Evolutionary conservation across 2,329 filamentous ascomycete genomes (phyloP), one percentile per base, ranked within the genome.

Genomic region (Rachicladosporium sp.): DNA sequence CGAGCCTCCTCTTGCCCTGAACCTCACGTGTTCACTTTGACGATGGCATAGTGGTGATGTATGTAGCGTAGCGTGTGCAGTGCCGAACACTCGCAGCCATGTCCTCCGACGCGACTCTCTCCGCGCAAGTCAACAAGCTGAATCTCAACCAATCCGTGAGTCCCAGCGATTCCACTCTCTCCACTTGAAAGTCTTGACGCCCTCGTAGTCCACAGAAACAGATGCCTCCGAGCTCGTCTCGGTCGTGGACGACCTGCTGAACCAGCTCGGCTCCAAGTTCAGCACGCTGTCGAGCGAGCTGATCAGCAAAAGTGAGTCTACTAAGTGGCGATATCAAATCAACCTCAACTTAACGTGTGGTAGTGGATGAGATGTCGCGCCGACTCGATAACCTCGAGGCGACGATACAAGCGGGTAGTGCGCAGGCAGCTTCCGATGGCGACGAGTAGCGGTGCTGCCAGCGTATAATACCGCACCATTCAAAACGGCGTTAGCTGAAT

Each of bases 301-400:
- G 43, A 85, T 93, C 52, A 75, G 81, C 30, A 94, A 93, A 65
- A 84, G 87, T 93, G 62, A 58, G 79, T 66, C 8, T 27, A 21
- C 11, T 15, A 8, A 9, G 7, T 7, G 10, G 7, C 11, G 8
- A 10, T 34, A 12, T 11, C 12, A 12, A 27, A 21, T 30, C 21
- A 23, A 35, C 8, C 5, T n/a, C 32, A 34, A 34, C 4, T 4
- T 13, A n/a, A n/a, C n/a, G n/a, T n/a, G n/a, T n/a, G n/a, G n/a
- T n/a, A 94, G 87, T 95, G 82, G 88, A 94, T 56, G 87, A 94
- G 47, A 94, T 95, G 87, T 82, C 84, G 10, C 73, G 81, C 44
- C 76, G 88, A 19, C 66, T 95, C 13, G 88, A 95, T 57, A 85
- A 79, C 42, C 71, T 95, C 8, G 88, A 93, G 59, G 70, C 80